A percentile compares a stretch with the other conserved stretches of the same genome.
These are phyloP conservation scores for Endoconidiophora laricicola DNA, from an alignment of 2,329 filamentous ascomycete species.

Conservation along the genomic window DNA sequence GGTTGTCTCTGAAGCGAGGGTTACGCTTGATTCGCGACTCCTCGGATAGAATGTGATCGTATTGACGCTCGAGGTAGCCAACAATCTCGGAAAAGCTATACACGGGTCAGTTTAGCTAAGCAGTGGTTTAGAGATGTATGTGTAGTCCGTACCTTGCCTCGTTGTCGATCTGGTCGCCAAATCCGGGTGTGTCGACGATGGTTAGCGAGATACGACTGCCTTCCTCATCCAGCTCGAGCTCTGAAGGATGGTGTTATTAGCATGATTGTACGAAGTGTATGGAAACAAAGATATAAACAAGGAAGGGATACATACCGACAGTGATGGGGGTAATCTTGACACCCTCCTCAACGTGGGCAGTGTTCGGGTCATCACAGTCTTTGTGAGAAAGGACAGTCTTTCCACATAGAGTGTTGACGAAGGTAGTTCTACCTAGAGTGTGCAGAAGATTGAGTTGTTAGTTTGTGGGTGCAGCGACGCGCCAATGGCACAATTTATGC, in stretches of 20 bases:
- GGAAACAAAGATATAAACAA: neutral
- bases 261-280: neutral
- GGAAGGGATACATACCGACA: slow-evolving; percentile 48
- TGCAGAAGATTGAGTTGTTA: slow-evolving; percentile 11
- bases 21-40: slow-evolving; percentile 99
- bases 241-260: slow-evolving; percentile 27
- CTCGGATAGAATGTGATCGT: slow-evolving; percentile 97
- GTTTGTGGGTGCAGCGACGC: neutral
- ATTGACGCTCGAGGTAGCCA: slow-evolving; percentile 96
- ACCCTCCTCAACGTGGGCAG: slow-evolving; percentile 85
- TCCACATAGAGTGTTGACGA: slow-evolving; percentile 97
- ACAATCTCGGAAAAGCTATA: slow-evolving; percentile 89
- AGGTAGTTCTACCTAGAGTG: slow-evolving; percentile 73
- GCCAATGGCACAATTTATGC: neutral
- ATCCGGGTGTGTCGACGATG: slow-evolving; percentile 95
- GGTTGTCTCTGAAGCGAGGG: slow-evolving; percentile 96
- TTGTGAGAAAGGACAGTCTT: slow-evolving; percentile 82
- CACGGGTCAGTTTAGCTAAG: slow-evolving; percentile 10
- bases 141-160: slow-evolving; percentile 62
- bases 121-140: neutral
- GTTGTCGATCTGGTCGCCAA: slow-evolving; percentile 98
- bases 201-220: slow-evolving; percentile 95
- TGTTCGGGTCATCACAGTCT: slow-evolving; percentile 77
- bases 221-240: slow-evolving; percentile 93
- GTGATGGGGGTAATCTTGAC: slow-evolving; percentile 98